Evolutionary conservation across 2,329 filamentous ascomycete genomes (phyloP), one percentile per base, ranked within the genome.

Genomic region (Hymenotorrendiella dingleyae): DNA sequence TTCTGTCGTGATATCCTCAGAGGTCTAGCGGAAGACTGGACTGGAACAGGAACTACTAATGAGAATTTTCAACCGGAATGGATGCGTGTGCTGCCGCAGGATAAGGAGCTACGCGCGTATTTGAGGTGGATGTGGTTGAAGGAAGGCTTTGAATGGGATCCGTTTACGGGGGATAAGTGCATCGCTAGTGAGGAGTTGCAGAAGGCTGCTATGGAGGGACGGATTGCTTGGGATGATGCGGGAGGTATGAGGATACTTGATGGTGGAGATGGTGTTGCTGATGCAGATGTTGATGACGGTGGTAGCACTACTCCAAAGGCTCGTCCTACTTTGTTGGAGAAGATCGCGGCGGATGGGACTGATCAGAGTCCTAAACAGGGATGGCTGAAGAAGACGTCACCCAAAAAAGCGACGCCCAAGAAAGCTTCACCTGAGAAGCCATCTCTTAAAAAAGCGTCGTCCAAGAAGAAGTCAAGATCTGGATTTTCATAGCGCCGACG

Each of bases 111-210:
- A n/a, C 74, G 86, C 32, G 88, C 87, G 0, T 95, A 81, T 65
- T 64, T 96, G 57, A 74, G 83, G 28, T 96, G 90, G 89, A 86
- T 89, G 78, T 95, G 90, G 89, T 76, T 93, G 66, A 79, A 82
- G 34, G 86, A 94, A 56, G 87, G 88, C 0, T 91, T 81, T 75
- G 71, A 80, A 29, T 95, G 88, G 87, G 76, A 94, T 65, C 78
- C 80, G 1, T 62, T 68, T 21, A 89, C 83, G 0, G 89, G 87
- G 1, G 72, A 82, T 37, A 74, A 71, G 47, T 66, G 67, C 20
- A 64, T 73, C 20, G 67, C 84, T 7, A 57, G 67, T 2, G 67
- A 67, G 20, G 72, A 75, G 34, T 60, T 84, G 62, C 67, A 73
- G 53, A 64, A 59, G 38, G 78, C 76, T 23, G 80, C 82, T 3